phyloP scores from a whole-genome alignment of 805 yeast genomes.

The Tetrapisispora namnaoensis region DNA sequence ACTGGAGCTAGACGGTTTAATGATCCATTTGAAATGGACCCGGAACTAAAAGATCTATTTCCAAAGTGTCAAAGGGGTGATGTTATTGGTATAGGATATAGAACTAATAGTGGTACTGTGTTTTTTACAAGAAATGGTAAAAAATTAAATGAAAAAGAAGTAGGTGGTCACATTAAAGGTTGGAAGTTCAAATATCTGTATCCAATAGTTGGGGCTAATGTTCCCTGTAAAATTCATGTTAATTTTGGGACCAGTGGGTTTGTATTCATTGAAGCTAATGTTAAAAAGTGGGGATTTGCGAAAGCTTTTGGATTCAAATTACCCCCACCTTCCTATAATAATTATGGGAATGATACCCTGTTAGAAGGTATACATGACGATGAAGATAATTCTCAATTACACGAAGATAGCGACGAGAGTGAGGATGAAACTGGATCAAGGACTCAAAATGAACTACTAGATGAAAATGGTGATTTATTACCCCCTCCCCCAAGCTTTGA shows the following conservation, averaged over 20 bases:
- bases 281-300: constrained; percentile 94
- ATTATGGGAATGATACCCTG: constrained; percentile 66
- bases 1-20: constrained; percentile 71
- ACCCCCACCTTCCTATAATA: constrained; percentile 89
- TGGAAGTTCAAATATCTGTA: constrained; percentile 62
- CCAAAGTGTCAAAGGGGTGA: constrained; percentile 72
- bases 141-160: constrained; percentile 67
- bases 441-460: background rate
- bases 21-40: constrained; percentile 52
- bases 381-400: constrained; percentile 13
- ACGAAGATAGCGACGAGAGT: constrained; percentile 7
- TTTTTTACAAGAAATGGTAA: constrained; percentile 94
- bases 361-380: constrained; percentile 54
- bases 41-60: constrained; percentile 40
- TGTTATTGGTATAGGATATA: constrained; percentile 85
- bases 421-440: background rate
- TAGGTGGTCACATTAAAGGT: constrained; percentile 70
- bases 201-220: constrained; percentile 85
- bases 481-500: constrained; percentile 34
- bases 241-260: constrained; percentile 85
- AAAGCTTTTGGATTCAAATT: constrained; percentile 78
- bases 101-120: constrained; percentile 71
- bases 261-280: constrained; percentile 86
- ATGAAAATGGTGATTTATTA: constrained; percentile 17
- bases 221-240: constrained; percentile 74